Percentiles rank a stretch among this genome's conserved stretches.
phyloP scores from a whole-genome alignment of 75 land plant species.

The Picea sitchensis region DNA sequence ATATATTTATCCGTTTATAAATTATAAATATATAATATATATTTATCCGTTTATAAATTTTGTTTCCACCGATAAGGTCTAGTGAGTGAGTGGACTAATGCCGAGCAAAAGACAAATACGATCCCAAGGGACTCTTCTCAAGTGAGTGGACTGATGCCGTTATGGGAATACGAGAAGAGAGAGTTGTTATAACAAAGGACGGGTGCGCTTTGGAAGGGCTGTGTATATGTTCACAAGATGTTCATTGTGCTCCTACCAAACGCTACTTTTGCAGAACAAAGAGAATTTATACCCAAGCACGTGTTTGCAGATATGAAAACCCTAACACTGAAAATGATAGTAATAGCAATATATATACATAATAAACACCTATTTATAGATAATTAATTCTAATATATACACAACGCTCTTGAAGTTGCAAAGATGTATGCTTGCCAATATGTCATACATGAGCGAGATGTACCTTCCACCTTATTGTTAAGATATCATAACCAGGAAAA shows the following conservation, averaged over 20 bases:
- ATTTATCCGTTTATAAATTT: slow-evolving; percentile 22
- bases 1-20: slow-evolving; percentile 11
- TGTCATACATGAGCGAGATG: no score
- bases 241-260: slow-evolving; percentile 18
- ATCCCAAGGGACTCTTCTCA: slow-evolving; percentile 14
- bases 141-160: slow-evolving; percentile 17
- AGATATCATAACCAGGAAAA: no score
- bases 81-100: not conserved
- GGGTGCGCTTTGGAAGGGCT: slow-evolving; percentile 15
- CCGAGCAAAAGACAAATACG: slow-evolving; percentile 6
- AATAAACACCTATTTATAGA: no score
- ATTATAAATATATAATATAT: not conserved
- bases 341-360: not conserved
- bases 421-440: no score
- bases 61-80: slow-evolving; percentile 34
- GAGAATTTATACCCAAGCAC: slow-evolving; percentile 19
- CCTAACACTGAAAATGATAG: not conserved
- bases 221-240: slow-evolving; percentile 9
- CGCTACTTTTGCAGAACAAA: slow-evolving; percentile 29
- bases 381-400: no score
- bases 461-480: no score
- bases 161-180: slow-evolving; percentile 2
- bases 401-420: no score
- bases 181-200: not conserved
- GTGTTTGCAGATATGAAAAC: slow-evolving; percentile 26